A percentile compares a stretch with the other conserved stretches of the same genome.
phyloP scores from a whole-genome alignment of 495 filamentous ascomycete genomes.

The Podospora pseudocomata region DNA sequence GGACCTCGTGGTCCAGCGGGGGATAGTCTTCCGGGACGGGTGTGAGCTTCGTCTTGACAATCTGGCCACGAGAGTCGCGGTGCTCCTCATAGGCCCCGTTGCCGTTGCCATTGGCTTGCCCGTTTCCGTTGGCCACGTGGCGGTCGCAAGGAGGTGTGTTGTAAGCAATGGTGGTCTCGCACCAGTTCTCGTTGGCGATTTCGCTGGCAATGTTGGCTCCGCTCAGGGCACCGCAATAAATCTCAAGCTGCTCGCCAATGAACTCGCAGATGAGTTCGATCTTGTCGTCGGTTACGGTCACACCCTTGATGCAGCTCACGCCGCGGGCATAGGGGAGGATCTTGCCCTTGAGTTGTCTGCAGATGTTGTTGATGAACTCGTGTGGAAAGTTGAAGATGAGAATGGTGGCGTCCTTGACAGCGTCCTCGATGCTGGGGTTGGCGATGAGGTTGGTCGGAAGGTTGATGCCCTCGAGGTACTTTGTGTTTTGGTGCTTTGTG shows the following conservation, averaged over 20 bases:
- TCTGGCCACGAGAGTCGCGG: slow-evolving; percentile 59
- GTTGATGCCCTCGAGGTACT: slow-evolving; percentile 82
- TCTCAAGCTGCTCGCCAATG: slow-evolving; percentile 82
- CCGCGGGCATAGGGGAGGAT: slow-evolving; percentile 89
- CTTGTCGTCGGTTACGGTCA: slow-evolving; percentile 79
- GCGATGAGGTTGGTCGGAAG: slow-evolving; percentile 87
- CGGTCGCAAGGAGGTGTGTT: slow-evolving; percentile 81
- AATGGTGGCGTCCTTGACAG: slow-evolving; percentile 77
- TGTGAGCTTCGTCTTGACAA: slow-evolving; percentile 62
- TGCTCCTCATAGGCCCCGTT: slow-evolving; percentile 52
- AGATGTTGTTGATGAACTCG: slow-evolving; percentile 90
- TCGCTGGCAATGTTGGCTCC: slow-evolving; percentile 97
- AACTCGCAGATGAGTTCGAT: slow-evolving; percentile 89
- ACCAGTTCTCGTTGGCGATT: slow-evolving; percentile 92
- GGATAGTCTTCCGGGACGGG: slow-evolving; percentile 77
- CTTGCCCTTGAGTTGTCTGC: slow-evolving; percentile 78
- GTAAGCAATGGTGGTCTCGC: slow-evolving; percentile 94
- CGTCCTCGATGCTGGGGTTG: slow-evolving; percentile 78
- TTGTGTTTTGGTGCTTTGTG: slow-evolving; percentile 88
- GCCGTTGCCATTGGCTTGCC: slow-evolving; percentile 43
- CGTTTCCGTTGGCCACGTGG: slow-evolving; percentile 22
- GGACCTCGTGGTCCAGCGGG: slow-evolving; percentile 70
- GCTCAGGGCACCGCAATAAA: slow-evolving; percentile 95
- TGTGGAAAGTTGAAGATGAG: slow-evolving; percentile 97
- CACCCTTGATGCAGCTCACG: slow-evolving; percentile 97